These are phyloP conservation scores for Auricularia sp. DNA, from an alignment of 768 basidiomycete genomes.

Conservation along the genomic window DNA sequence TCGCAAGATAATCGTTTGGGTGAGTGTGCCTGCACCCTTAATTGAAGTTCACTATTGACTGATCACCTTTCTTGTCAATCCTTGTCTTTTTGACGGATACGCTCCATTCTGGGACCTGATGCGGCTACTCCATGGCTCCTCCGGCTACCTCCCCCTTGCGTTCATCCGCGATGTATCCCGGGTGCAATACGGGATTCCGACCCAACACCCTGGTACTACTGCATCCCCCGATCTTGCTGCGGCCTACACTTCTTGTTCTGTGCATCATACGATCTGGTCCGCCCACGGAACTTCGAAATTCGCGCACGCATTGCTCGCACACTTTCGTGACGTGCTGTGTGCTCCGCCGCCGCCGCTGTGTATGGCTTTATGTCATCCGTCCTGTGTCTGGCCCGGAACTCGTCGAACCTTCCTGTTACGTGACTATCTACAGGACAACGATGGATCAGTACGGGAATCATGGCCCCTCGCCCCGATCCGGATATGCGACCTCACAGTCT, in stretches of 20 bases:
- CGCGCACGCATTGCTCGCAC: no score
- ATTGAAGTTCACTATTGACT: not conserved
- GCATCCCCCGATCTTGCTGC: not conserved
- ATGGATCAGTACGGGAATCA: slow-evolving; percentile 59
- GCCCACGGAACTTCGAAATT: no score
- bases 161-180: not conserved
- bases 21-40: slow-evolving; percentile 24
- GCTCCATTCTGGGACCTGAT: not conserved
- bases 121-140: not conserved
- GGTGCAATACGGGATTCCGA: not conserved
- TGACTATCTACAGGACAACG: slow-evolving; percentile 44
- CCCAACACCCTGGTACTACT: not conserved
- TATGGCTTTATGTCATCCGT: not conserved
- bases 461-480: slow-evolving; percentile 69
- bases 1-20: slow-evolving; percentile 75
- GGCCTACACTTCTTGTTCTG: no score
- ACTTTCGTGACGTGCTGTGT: not conserved
- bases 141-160: not conserved
- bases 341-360: not conserved
- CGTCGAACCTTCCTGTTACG: slow-evolving; percentile 7
- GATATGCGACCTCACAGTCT: slow-evolving; percentile 76
- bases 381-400: not conserved
- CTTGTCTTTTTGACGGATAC: not conserved
- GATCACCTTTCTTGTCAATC: not conserved
- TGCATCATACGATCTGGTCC: no score